Evolutionary conservation across 805 yeast species (phyloP).

Genomic region (Candida chauliodis): DNA sequence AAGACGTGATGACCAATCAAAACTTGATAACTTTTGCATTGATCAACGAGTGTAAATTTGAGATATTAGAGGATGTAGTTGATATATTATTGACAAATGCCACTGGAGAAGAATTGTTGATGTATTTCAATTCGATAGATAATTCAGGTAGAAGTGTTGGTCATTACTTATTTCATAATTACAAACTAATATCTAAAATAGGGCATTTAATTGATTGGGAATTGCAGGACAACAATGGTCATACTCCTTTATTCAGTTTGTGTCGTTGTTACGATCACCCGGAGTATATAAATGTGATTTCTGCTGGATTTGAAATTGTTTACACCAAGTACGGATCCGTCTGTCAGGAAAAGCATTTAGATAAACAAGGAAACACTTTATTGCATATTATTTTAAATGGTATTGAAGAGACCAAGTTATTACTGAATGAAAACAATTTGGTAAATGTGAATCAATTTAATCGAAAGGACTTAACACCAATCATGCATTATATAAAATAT

Average conservation of each 20-base stretch:
- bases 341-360: conserved; percentile 62
- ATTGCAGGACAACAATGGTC: conserved; percentile 56
- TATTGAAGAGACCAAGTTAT: conserved; percentile 29
- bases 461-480: conserved; percentile 57
- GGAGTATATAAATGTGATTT: conserved; percentile 50
- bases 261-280: conserved; percentile 80
- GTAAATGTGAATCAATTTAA: conserved; percentile 58
- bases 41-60: conserved; percentile 43
- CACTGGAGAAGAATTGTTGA: conserved; percentile 41
- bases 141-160: conserved; percentile 58
- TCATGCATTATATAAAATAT: conserved; percentile 68
- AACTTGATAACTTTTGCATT: conserved; percentile 63
- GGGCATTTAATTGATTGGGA: conserved; percentile 71
- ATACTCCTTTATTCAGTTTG: conserved; percentile 75
- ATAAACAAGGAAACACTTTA: conserved; percentile 68
- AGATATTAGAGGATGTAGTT: conserved; percentile 43
- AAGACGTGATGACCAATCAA: conserved; percentile 45
- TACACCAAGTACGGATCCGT: conserved; percentile 42
- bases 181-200: conserved; percentile 45
- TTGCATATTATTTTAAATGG: conserved; percentile 65
- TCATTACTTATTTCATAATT: conserved; percentile 64
- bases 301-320: conserved; percentile 43
- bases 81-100: conserved; percentile 39
- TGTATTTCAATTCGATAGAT: conserved; percentile 53
- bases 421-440: conserved; percentile 21